A percentile compares a stretch with the other conserved stretches of the same genome.
phyloP scores from a whole-genome alignment of 2,329 filamentous ascomycete species.

The Pseudonectria foliicola region DNA sequence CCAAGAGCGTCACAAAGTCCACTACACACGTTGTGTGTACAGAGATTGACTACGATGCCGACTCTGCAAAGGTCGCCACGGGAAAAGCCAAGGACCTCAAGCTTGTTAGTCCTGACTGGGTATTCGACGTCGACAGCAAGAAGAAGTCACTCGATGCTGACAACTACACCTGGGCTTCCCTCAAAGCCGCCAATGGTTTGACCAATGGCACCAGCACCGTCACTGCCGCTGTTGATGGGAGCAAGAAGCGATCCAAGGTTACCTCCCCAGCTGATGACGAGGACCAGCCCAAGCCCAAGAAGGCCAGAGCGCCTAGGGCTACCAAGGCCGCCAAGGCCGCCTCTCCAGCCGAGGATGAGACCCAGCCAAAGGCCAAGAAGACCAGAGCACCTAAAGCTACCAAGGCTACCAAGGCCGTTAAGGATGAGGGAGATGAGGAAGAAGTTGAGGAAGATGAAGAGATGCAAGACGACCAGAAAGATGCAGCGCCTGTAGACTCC shows the following conservation, averaged over 20 bases:
- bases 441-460: slow-evolving; percentile 16
- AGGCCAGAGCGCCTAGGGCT: slow-evolving; percentile 14
- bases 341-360: slow-evolving; percentile 25
- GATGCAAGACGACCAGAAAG: slow-evolving; percentile 11
- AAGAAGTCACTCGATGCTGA: slow-evolving; percentile 18
- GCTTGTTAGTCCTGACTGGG: slow-evolving; percentile 55
- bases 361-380: slow-evolving; percentile 35
- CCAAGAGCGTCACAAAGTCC: slow-evolving; percentile 39
- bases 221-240: slow-evolving; percentile 11
- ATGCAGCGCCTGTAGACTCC: slow-evolving; percentile 22
- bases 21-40: slow-evolving; percentile 54
- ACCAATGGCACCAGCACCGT: slow-evolving; percentile 16
- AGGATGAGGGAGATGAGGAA: slow-evolving; percentile 22
- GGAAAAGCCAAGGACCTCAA: slow-evolving; percentile 40
- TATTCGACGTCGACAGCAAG: slow-evolving; percentile 43
- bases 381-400: slow-evolving; percentile 24
- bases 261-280: slow-evolving; percentile 13
- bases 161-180: slow-evolving; percentile 20
- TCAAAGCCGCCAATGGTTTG: slow-evolving; percentile 15
- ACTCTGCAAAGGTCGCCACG: slow-evolving; percentile 44
- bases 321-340: slow-evolving; percentile 10
- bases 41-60: slow-evolving; percentile 42
- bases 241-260: slow-evolving; percentile 22
- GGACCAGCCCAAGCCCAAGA: slow-evolving; percentile 24
- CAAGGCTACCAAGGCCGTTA: slow-evolving; percentile 9